Evolutionary conservation across 495 filamentous ascomycete genomes (phyloP), one percentile per base, ranked within the genome.

Genomic region (Penicillium ochrochloron): DNA sequence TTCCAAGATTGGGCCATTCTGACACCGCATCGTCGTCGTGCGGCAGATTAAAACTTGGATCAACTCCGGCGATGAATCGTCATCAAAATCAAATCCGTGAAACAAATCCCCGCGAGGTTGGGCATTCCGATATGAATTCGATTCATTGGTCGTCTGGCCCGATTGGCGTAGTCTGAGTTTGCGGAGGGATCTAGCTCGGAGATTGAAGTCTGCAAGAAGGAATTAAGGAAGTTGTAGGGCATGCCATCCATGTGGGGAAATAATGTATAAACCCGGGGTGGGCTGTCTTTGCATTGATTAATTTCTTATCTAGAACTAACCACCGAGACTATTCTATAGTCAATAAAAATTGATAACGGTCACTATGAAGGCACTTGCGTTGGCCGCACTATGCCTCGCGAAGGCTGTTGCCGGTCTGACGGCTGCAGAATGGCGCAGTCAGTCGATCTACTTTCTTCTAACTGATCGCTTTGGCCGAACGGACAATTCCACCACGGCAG

Each of bases 391-490:
- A 11, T 48, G 23, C 11, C 44, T 48, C 23, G 19, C 19, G 21
- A 48, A 48, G 44, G 44, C 21, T 48, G 44, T 48, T 10, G 44
- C 19, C 21, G 44, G 44, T 25, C 44, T 48, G 0, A 75, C 76
- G 0, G 73, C 85, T 10, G 80, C 78, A 10, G 77, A 84, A 65
- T 91, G 88, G 88, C 81, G 87, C 35, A 79, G 77, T 41, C 85
- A 85, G 56, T 87, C 86, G 17, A 89, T 92, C 64, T 93, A 92
- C 68, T 90, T 91, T 73, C 80, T 91, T 41, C 73, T 94, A 23
- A 92, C 90, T 9, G 91, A 93, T 73, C 83, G 92, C 10, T 89
- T 94, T 65, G 90, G 86, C 23, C 88, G 87, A 17, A 82, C 83
- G 4, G 82, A 92, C 70, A 84, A 84, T 31, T 89, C 87, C n/a